Evolutionary conservation across 805 yeast species (phyloP), one percentile per base, ranked within the genome.

Genomic region (Brettanomyces naardenensis): DNA sequence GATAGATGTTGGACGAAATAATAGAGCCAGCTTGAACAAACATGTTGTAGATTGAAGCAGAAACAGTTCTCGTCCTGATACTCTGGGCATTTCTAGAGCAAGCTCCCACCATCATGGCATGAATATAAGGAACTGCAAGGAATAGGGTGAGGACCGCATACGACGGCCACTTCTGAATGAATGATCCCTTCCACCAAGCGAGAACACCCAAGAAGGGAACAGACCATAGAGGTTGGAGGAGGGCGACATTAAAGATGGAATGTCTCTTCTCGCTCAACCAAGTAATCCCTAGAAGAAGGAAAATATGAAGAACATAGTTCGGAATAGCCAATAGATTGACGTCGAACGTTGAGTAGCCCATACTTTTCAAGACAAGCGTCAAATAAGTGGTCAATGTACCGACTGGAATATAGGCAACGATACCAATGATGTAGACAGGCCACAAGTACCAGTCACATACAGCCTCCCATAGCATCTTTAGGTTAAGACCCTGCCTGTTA

Each of bases 11-110:
- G 6, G 77, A 61, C 3, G 75, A 60, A 7, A 71, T 59, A 35
- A 80, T 75, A 17, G 64, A 55, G 1, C 76, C 80, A 0, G 74
- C 62, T 51, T 81, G 88, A 1, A 73, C 74, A 53, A 67, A 70
- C 66, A 79, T 77, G 48, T 80, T 81, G 51, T 73, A 78, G 34
- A 80, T 40, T 0, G 88, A 77, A 0, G 85, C 74, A 13, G 80
- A 68, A 4, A 80, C 76, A 0, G 87, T 73, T 46, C 89, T 62
- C 3, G 75, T 61, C n/a, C 79, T 58, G 20, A 80, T 82, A 1
- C 80, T 65, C 52, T 75, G 72, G 9, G 85, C 68, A 47, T 79
- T 79, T 21, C 72, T 56, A 0, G 87, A 78, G 39, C 75, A 69
- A 78, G 84, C 75, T 19, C 73, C 62, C 20, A 75, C 78, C 41